phyloP scores from a whole-genome alignment of 345 rosid genomes.

The Schrenkiella parvula region DNA sequence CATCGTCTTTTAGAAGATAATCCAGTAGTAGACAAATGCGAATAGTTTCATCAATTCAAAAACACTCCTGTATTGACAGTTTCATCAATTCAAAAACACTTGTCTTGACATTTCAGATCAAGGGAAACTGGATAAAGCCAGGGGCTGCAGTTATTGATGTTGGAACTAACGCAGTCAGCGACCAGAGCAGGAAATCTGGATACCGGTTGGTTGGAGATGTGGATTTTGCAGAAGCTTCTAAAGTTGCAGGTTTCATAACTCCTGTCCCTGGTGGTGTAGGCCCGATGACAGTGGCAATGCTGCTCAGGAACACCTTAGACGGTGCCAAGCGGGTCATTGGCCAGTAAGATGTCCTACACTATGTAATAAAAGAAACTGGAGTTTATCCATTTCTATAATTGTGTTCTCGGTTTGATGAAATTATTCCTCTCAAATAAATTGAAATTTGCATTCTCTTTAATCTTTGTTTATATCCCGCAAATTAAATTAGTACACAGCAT shows the following conservation, averaged over 20 bases:
- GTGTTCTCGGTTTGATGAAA: background rate
- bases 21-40: background rate
- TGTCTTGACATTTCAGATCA: constrained; percentile 49
- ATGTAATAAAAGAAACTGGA: constrained; percentile 1
- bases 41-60: background rate
- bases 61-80: background rate
- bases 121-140: constrained; percentile 88
- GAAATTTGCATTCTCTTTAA: background rate
- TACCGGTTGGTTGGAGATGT: constrained; percentile 95
- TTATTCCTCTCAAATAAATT: background rate
- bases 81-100: background rate
- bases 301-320: constrained; percentile 75
- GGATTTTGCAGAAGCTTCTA: constrained; percentile 67
- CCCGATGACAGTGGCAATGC: constrained; percentile 96
- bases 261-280: constrained; percentile 99
- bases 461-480: background rate
- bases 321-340: constrained; percentile 66
- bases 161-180: constrained; percentile 78
- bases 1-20: background rate
- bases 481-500: background rate
- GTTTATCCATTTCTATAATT: background rate
- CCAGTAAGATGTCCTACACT: constrained; percentile 27
- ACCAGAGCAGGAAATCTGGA: constrained; percentile 69
- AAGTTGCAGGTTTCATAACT: constrained; percentile 77
- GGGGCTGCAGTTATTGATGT: constrained; percentile 97